Conservation (phyloP, 2,329 filamentous ascomycete genomes). For the Zarea fungicola region DNA sequence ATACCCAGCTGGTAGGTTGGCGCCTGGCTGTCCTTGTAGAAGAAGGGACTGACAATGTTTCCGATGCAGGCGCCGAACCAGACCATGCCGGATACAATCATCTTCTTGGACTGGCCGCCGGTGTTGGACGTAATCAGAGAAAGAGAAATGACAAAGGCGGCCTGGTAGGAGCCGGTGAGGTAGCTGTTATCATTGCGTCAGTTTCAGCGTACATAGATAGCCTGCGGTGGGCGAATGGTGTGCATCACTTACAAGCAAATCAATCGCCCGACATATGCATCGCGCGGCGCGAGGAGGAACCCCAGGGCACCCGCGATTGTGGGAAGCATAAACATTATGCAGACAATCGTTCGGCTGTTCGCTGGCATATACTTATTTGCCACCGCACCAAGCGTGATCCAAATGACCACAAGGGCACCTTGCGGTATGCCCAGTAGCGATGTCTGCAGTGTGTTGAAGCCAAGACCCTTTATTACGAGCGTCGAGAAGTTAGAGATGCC, state of each 20-base stretch:
- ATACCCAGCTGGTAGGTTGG: constrained; percentile 37
- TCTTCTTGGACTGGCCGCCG: constrained; percentile 56
- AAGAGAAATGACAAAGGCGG: constrained; percentile 35
- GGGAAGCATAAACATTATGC: constrained; percentile 51
- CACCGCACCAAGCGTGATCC: constrained; percentile 37
- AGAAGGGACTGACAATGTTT: constrained; percentile 59
- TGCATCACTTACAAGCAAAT: constrained; percentile 44
- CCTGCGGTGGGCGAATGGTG: neutral
- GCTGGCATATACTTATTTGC: constrained; percentile 34
- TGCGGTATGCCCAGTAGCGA: constrained; percentile 35
- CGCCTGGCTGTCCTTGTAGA: constrained; percentile 52
- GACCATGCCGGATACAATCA: constrained; percentile 56
- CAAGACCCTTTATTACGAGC: constrained; percentile 55
- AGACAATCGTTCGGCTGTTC: constrained; percentile 47
- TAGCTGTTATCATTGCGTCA: constrained; percentile 18
- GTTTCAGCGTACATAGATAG: neutral
- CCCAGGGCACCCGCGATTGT: constrained; percentile 56
- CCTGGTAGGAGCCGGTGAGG: constrained; percentile 34
- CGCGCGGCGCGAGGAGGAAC: constrained; percentile 45
- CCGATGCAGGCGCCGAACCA: constrained; percentile 57
- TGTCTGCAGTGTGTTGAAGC: constrained; percentile 39
- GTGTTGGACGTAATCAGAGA: constrained; percentile 46
- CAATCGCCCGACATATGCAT: constrained; percentile 47
- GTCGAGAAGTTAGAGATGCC: constrained; percentile 56
- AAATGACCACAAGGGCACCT: constrained; percentile 31